Evolutionary conservation across 106 monocot genomes (phyloP).

Genomic region (Amphibolis antarctica): DNA sequence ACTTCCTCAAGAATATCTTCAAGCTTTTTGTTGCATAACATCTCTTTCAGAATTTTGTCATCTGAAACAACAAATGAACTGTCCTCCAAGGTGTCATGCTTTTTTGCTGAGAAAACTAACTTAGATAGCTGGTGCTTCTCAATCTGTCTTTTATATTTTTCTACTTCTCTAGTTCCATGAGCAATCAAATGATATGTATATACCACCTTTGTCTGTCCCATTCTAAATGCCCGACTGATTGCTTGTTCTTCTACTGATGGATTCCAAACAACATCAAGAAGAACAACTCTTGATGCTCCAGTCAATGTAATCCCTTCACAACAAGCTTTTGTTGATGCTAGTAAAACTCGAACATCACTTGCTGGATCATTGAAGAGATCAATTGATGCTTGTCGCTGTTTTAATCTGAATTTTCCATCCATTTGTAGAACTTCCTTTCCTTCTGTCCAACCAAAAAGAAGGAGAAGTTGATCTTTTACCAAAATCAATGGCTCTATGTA

Average conservation of each 20-base stretch:
- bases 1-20: conserved; percentile 49
- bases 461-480: conserved; percentile 36
- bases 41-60: conserved; percentile 56
- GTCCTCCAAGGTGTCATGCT: background rate
- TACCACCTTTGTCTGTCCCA: conserved; percentile 62
- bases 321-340: conserved; percentile 71
- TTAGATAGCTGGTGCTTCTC: conserved; percentile 47
- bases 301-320: conserved; percentile 64
- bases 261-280: conserved; percentile 80
- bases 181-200: conserved; percentile 57
- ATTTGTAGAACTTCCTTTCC: conserved; percentile 48
- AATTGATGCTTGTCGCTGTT: conserved; percentile 28
- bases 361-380: conserved; percentile 45
- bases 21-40: conserved; percentile 30
- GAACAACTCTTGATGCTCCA: conserved; percentile 66
- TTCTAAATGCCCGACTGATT: conserved; percentile 45
- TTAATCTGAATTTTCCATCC: conserved; percentile 24
- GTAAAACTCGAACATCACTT: conserved; percentile 46
- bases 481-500: conserved; percentile 44
- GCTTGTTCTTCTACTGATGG: conserved; percentile 66
- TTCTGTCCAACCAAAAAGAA: conserved; percentile 36
- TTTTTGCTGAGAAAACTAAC: conserved; percentile 36
- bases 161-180: conserved; percentile 34
- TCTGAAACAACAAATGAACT: conserved; percentile 10
- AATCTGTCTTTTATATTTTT: conserved; percentile 40